Evolutionary conservation across 352 stramenopile genomes (phyloP).

Genomic region (Phytopythium ostracodes): DNA sequence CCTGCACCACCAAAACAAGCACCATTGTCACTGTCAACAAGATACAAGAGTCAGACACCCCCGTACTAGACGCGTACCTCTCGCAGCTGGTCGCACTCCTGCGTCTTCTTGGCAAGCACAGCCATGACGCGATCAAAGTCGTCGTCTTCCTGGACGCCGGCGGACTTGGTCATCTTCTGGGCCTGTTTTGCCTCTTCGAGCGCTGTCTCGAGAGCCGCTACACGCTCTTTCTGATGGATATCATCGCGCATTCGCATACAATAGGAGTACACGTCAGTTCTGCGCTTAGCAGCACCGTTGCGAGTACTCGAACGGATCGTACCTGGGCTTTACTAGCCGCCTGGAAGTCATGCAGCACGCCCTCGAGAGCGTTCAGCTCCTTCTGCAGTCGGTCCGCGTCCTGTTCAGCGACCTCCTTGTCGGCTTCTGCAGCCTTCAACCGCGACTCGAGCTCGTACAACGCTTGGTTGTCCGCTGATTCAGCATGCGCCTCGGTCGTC

Average conservation of each 20-base stretch:
- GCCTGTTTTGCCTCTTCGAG: conserved; percentile 24
- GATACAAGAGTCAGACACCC: neutral
- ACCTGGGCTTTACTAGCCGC: conserved; percentile 50
- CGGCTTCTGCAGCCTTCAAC: conserved; percentile 46
- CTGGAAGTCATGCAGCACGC: conserved; percentile 65
- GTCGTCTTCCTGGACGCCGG: conserved; percentile 16
- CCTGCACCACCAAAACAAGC: conserved; percentile 15
- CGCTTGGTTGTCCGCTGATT: conserved; percentile 46
- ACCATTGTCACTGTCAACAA: neutral
- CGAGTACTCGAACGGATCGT: neutral
- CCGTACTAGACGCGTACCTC: conserved; percentile 41
- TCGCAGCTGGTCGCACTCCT: conserved; percentile 64
- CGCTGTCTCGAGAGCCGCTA: conserved; percentile 41
- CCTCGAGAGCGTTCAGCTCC: conserved; percentile 51
- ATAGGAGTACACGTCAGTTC: neutral
- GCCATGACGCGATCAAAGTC: conserved; percentile 54
- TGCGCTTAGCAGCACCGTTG: neutral
- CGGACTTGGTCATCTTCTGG: neutral
- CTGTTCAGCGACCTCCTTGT: conserved; percentile 55
- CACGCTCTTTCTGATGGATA: conserved; percentile 36
- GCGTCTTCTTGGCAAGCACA: conserved; percentile 52
- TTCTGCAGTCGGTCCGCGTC: conserved; percentile 51
- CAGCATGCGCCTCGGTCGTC: conserved; percentile 39
- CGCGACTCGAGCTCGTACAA: conserved; percentile 64
- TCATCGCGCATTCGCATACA: neutral